Evolutionary conservation across 1,284 basidiomycete species (phyloP).

Genomic region (Naganishia albida): DNA sequence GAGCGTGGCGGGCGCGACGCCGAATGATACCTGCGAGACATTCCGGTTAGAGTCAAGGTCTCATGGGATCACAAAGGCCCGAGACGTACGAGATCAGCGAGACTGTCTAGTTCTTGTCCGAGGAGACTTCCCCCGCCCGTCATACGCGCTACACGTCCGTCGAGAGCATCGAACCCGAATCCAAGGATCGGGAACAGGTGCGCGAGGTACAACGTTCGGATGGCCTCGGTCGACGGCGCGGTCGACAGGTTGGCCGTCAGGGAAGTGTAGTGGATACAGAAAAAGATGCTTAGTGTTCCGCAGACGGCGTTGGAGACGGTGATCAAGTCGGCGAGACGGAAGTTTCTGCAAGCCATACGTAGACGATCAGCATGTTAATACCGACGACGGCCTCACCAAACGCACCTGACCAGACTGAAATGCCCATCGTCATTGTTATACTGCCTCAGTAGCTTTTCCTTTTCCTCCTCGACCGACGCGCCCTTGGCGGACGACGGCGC

Average conservation of each 20-base stretch:
- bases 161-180: slow-evolving; percentile 96
- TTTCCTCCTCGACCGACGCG: slow-evolving; percentile 47
- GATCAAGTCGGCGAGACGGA: slow-evolving; percentile 94
- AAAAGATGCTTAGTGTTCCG: slow-evolving; percentile 86
- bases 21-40: slow-evolving; percentile 83
- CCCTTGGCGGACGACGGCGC: slow-evolving; percentile 14
- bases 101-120: slow-evolving; percentile 96
- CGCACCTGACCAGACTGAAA: slow-evolving; percentile 89
- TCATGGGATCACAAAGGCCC: neutral
- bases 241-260: slow-evolving; percentile 66
- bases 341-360: slow-evolving; percentile 68
- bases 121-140: slow-evolving; percentile 91
- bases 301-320: slow-evolving; percentile 99
- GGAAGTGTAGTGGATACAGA: slow-evolving; percentile 86
- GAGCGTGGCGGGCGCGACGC: slow-evolving; percentile 89
- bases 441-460: slow-evolving; percentile 65
- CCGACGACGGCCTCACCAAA: slow-evolving; percentile 27
- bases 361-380: slow-evolving; percentile 20
- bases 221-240: slow-evolving; percentile 45
- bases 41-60: neutral
- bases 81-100: slow-evolving; percentile 82
- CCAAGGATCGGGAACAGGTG: slow-evolving; percentile 87
- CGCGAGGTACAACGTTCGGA: slow-evolving; percentile 70
- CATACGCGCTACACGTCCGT: slow-evolving; percentile 98
- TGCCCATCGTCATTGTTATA: slow-evolving; percentile 87